Evolutionary conservation across 768 basidiomycete genomes (phyloP).

Genomic region (Russula brevipes): DNA sequence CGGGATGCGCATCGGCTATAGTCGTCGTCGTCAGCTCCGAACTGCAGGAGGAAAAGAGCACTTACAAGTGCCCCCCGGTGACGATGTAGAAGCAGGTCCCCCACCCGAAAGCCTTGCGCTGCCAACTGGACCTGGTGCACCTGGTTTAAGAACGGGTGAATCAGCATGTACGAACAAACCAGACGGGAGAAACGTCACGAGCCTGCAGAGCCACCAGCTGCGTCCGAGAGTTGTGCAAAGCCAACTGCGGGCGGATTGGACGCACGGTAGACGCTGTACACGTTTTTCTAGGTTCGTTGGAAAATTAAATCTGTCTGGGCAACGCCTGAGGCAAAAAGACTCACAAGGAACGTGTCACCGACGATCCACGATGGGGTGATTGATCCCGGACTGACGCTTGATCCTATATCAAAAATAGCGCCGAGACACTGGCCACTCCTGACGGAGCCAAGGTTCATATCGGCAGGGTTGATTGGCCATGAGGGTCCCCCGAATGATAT

Average conservation of each 20-base stretch:
- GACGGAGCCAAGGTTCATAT: constrained; percentile 74
- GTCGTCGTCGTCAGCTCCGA: not conserved
- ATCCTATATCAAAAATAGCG: constrained; percentile 68
- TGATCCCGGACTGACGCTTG: constrained; percentile 36
- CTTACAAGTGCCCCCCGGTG: not conserved
- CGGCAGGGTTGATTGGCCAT: constrained; percentile 70
- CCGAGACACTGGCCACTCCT: constrained; percentile 50
- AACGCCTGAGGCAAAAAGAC: constrained; percentile 27
- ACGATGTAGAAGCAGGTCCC: not conserved
- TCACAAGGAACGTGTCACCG: constrained; percentile 51
- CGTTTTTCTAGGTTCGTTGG: constrained; percentile 39
- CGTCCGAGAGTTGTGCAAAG: constrained; percentile 43
- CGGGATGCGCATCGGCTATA: not conserved
- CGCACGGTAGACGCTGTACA: constrained; percentile 37
- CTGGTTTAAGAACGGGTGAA: not conserved
- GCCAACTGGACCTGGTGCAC: not conserved
- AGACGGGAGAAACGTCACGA: not conserved
- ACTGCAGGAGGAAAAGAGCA: not conserved
- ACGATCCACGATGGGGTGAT: constrained; percentile 37
- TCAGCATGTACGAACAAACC: not conserved
- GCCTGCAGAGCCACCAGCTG: constrained; percentile 34
- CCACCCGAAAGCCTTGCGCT: not conserved
- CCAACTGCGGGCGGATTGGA: constrained; percentile 38
- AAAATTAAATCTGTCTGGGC: not conserved
- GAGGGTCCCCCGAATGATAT: constrained; percentile 71